These are phyloP conservation scores for Candida gigantensis DNA, from an alignment of 1,139 yeast genomes.

Conservation along the genomic window DNA sequence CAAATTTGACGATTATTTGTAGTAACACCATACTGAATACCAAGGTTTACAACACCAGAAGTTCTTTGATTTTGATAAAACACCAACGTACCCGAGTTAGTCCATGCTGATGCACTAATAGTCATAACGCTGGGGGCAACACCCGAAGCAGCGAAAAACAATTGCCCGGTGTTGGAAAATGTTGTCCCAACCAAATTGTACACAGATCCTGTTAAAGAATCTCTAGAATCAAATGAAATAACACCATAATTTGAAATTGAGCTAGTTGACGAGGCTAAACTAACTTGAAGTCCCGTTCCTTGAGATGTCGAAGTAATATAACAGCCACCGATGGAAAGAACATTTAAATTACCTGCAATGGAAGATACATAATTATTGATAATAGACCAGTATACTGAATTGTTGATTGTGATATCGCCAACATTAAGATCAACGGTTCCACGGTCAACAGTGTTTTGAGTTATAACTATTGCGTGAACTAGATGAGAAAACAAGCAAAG, in stretches of 20 bases:
- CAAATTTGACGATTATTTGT: constrained; percentile 33
- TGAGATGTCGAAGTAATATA: constrained; percentile 13
- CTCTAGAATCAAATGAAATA: constrained; percentile 24
- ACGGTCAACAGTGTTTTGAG: constrained; percentile 11
- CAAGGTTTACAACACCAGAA: constrained; percentile 21
- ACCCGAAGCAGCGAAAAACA: constrained; percentile 29
- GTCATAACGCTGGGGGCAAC: constrained; percentile 20
- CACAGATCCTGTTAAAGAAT: constrained; percentile 18
- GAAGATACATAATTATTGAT: constrained; percentile 27
- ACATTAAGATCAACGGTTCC: constrained; percentile 21
- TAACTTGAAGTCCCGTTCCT: constrained; percentile 14
- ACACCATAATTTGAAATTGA: constrained; percentile 24
- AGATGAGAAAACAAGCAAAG: no score
- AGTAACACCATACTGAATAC: constrained; percentile 19
- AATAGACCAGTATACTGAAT: constrained; percentile 35
- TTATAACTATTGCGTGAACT: constrained; percentile 4
- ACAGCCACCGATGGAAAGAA: constrained; percentile 24
- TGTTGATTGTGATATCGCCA: constrained; percentile 26
- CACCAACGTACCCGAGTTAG: background rate
- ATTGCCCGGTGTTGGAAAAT: constrained; percentile 30
- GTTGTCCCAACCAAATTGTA: constrained; percentile 21
- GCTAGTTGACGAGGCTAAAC: constrained; percentile 14
- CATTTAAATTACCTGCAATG: constrained; percentile 23
- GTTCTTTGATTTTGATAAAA: constrained; percentile 17
- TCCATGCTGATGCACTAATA: constrained; percentile 18